Conservation (phyloP, 1,139 yeast species). For the Hyphopichia pseudoburtonii region DNA sequence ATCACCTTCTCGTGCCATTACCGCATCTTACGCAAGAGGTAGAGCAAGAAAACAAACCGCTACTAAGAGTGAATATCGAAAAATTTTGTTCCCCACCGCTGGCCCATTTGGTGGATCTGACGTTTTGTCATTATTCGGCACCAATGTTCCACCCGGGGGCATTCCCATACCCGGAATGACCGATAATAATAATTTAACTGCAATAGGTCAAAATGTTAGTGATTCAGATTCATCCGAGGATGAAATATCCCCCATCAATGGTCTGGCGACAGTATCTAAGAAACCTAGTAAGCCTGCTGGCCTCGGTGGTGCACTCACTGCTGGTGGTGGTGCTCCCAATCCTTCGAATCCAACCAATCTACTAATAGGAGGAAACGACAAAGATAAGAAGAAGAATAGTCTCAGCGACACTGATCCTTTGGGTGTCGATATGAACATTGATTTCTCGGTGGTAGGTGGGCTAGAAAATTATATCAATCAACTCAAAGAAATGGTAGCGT, state of each 20-base stretch:
- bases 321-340: slow-evolving; percentile 15
- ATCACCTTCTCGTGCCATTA: slow-evolving; percentile 12
- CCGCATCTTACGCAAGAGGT: slow-evolving; percentile 13
- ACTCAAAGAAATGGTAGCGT: slow-evolving; percentile 93
- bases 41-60: slow-evolving; percentile 32
- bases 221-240: slow-evolving; percentile 79
- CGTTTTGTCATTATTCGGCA: slow-evolving; percentile 72
- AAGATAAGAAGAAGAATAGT: slow-evolving; percentile 55
- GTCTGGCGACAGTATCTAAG: slow-evolving; percentile 34
- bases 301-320: slow-evolving; percentile 9
- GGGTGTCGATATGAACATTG: slow-evolving; percentile 91
- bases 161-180: slow-evolving; percentile 42
- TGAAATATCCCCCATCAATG: slow-evolving; percentile 43
- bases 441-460: slow-evolving; percentile 90
- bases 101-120: slow-evolving; percentile 97
- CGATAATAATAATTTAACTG: slow-evolving; percentile 34
- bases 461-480: slow-evolving; percentile 87
- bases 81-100: slow-evolving; percentile 86
- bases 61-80: slow-evolving; percentile 47
- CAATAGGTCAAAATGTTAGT: slow-evolving; percentile 48
- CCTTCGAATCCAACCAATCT: slow-evolving; percentile 14
- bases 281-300: slow-evolving; percentile 19
- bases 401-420: slow-evolving; percentile 93
- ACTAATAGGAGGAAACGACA: slow-evolving; percentile 24
- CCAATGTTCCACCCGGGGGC: slow-evolving; percentile 56